Evolutionary conservation across 2,329 filamentous ascomycete genomes (phyloP).

Genomic region (Boeremia exigua): DNA sequence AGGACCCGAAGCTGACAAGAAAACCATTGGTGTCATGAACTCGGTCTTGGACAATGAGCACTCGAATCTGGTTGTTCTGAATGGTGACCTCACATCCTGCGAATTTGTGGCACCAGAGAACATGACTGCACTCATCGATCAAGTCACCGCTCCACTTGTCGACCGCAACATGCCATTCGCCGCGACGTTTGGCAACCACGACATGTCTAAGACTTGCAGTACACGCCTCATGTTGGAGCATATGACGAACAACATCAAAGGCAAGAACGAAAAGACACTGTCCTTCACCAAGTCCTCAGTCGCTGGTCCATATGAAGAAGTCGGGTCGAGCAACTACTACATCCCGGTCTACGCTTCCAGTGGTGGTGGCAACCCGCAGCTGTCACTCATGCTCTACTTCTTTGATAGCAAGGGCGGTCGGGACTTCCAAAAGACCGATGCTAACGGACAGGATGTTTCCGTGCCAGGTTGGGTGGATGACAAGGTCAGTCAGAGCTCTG

Average conservation of each 20-base stretch:
- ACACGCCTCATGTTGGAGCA: slow-evolving; percentile 31
- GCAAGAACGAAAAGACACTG: slow-evolving; percentile 53
- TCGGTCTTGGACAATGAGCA: slow-evolving; percentile 63
- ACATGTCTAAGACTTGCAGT: slow-evolving; percentile 48
- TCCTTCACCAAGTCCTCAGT: slow-evolving; percentile 54
- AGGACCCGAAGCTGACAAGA: slow-evolving; percentile 58
- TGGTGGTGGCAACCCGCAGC: slow-evolving; percentile 36
- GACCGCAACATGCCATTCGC: slow-evolving; percentile 65
- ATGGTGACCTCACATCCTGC: slow-evolving; percentile 74
- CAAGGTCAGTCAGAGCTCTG: slow-evolving; percentile 18
- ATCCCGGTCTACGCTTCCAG: slow-evolving; percentile 55
- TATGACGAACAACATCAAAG: slow-evolving; percentile 52
- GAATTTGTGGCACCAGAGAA: slow-evolving; percentile 50
- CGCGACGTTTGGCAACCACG: slow-evolving; percentile 75
- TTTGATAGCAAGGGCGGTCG: slow-evolving; percentile 61
- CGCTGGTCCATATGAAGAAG: slow-evolving; percentile 39
- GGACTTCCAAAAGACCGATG: slow-evolving; percentile 19
- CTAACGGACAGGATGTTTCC: slow-evolving; percentile 19
- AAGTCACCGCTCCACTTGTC: slow-evolving; percentile 55
- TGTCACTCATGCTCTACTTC: slow-evolving; percentile 70
- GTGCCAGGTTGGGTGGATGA: slow-evolving; percentile 29
- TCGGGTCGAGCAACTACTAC: slow-evolving; percentile 60
- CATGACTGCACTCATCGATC: slow-evolving; percentile 29
- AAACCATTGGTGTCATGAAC: slow-evolving; percentile 63
- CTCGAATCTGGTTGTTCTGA: slow-evolving; percentile 69